Evolutionary conservation across 805 yeast species (phyloP).

Genomic region (Candida ortonii): DNA sequence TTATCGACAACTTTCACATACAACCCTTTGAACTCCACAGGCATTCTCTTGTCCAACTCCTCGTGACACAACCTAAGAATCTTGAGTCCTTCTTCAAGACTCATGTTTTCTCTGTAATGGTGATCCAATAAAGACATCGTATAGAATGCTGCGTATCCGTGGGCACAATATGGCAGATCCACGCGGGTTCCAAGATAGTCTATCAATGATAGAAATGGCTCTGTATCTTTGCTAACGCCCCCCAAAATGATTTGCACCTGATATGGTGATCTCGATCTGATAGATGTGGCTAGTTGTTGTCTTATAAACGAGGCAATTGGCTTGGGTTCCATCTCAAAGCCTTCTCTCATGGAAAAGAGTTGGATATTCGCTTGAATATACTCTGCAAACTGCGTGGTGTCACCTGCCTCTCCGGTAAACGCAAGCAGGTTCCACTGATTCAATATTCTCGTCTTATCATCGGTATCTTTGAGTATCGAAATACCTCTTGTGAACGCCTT

Average conservation of each 20-base stretch:
- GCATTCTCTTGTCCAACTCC: conserved; percentile 83
- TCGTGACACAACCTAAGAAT: conserved; percentile 68
- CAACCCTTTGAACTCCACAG: conserved; percentile 87
- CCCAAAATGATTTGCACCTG: conserved; percentile 91
- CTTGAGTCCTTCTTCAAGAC: conserved; percentile 72
- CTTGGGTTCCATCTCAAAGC: conserved; percentile 73
- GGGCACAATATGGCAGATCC: conserved; percentile 93
- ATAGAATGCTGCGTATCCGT: conserved; percentile 97
- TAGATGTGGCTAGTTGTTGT: conserved; percentile 78
- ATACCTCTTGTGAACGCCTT: conserved; percentile 91
- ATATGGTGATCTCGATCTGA: conserved; percentile 93
- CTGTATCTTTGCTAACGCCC: conserved; percentile 57
- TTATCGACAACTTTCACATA: conserved; percentile 34
- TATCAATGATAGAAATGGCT: conserved; percentile 77
- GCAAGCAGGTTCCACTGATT: conserved; percentile 81
- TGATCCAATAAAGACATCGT: conserved; percentile 86
- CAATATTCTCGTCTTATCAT: conserved; percentile 74
- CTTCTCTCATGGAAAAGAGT: conserved; percentile 81
- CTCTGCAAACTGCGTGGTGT: conserved; percentile 93
- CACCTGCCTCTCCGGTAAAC: conserved; percentile 94
- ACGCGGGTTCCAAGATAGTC: conserved; percentile 93
- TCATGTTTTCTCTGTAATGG: conserved; percentile 78
- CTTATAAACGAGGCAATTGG: conserved; percentile 89
- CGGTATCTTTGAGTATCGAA: conserved; percentile 71
- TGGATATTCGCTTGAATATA: conserved; percentile 90